Percentiles rank a stretch among this genome's conserved stretches.
Evolutionary conservation across 2,329 filamentous ascomycete genomes (phyloP).

Genomic region (Leptographium wingfieldii): DNA sequence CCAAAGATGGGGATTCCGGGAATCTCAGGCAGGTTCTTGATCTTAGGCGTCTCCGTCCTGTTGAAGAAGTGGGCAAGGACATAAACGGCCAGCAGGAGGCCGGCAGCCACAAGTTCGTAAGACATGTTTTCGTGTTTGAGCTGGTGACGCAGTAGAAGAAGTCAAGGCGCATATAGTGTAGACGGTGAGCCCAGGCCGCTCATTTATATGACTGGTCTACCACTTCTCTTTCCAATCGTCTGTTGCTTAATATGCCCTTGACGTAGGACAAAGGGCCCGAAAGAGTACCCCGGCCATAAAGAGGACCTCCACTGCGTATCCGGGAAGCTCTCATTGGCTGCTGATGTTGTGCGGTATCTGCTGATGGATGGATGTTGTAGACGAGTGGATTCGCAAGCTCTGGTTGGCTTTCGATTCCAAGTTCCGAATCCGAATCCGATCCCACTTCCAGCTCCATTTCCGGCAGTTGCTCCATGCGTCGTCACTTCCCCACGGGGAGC

Average conservation of each 20-base stretch:
- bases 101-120: not conserved
- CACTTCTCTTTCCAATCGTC: no score
- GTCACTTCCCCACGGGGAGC: not conserved
- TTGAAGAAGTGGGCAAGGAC: not conserved
- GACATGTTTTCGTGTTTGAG: not conserved
- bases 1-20: slow-evolving; percentile 50
- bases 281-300: no score
- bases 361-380: not conserved
- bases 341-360: not conserved
- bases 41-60: slow-evolving; percentile 42
- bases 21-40: slow-evolving; percentile 48
- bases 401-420: not conserved
- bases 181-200: not conserved
- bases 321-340: not conserved
- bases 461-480: not conserved
- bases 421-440: not conserved
- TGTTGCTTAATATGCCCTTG: not conserved
- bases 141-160: not conserved
- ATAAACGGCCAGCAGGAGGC: not conserved
- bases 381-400: not conserved
- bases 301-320: not conserved
- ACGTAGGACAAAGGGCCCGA: not conserved
- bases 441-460: not conserved
- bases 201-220: no score
- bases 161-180: no score